Evolutionary conservation across 1,284 basidiomycete species (phyloP).

Genomic region (Entoloma clypeatum): DNA sequence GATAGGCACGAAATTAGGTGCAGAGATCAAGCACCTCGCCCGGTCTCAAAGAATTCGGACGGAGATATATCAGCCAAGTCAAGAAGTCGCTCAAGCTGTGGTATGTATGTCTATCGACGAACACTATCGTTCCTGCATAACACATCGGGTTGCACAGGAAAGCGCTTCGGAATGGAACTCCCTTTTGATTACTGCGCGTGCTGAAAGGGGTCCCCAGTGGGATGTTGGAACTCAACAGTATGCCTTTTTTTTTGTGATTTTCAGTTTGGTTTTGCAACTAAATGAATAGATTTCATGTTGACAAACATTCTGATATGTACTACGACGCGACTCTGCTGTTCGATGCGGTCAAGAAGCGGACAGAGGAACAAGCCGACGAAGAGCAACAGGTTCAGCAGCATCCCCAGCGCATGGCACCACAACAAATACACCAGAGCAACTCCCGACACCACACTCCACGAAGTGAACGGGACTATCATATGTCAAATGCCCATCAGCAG

Average conservation of each 20-base stretch:
- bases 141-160: slow-evolving; percentile 44
- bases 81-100: slow-evolving; percentile 60
- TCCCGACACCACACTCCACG: slow-evolving; percentile 31
- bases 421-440: slow-evolving; percentile 26
- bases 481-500: slow-evolving; percentile 23
- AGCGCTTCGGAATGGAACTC: slow-evolving; percentile 84
- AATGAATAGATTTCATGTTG: slow-evolving; percentile 59
- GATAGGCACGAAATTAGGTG: slow-evolving; percentile 57
- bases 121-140: neutral
- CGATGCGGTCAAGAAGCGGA: slow-evolving; percentile 40
- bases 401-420: slow-evolving; percentile 26
- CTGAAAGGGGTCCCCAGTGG: slow-evolving; percentile 79
- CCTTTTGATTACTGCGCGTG: slow-evolving; percentile 67
- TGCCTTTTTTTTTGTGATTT: slow-evolving; percentile 19
- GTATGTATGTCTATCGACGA: slow-evolving; percentile 36
- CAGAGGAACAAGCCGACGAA: slow-evolving; percentile 36
- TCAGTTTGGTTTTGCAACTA: slow-evolving; percentile 3
- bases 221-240: slow-evolving; percentile 81
- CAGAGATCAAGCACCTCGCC: slow-evolving; percentile 54
- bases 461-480: slow-evolving; percentile 30
- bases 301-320: slow-evolving; percentile 61
- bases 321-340: slow-evolving; percentile 55
- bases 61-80: slow-evolving; percentile 58
- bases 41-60: slow-evolving; percentile 46
- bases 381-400: slow-evolving; percentile 27